Conservation (phyloP, 371 early-diverging fungal genomes). For the Mucor saturninus region DNA sequence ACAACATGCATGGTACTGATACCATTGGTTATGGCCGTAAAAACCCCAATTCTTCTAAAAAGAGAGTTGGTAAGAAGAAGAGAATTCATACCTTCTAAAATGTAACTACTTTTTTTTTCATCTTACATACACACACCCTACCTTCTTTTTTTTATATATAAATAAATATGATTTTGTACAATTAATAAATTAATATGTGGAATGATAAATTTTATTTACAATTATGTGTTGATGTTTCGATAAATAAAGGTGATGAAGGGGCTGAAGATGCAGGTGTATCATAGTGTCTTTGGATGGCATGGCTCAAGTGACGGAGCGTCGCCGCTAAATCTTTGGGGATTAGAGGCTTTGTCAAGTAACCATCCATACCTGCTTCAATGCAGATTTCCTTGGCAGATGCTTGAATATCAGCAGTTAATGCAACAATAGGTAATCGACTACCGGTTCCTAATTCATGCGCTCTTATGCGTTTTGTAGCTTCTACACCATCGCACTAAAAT, state of each 20-base stretch:
- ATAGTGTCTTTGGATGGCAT: conserved; percentile 26
- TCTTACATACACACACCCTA: background rate
- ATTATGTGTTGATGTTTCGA: background rate
- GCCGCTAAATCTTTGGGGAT: conserved; percentile 46
- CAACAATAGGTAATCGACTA: conserved; percentile 59
- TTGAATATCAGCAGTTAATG: conserved; percentile 64
- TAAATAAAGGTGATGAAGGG: conserved; percentile 25
- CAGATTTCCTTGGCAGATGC: conserved; percentile 54
- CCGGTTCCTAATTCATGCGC: conserved; percentile 18
- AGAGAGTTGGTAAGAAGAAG: conserved; percentile 62
- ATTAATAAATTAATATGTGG: background rate
- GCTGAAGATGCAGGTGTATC: conserved; percentile 25
- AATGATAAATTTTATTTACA: conserved; percentile 3
- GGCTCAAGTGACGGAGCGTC: conserved; percentile 34
- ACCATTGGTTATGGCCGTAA: conserved; percentile 84
- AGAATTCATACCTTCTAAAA: conserved; percentile 24
- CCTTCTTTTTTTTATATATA: conserved; percentile 2
- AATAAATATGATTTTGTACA: conserved; percentile 9
- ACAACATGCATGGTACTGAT: conserved; percentile 72
- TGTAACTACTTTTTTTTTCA: background rate
- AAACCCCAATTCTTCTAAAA: conserved; percentile 82
- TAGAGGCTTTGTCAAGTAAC: conserved; percentile 66
- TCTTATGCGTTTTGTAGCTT: conserved; percentile 59
- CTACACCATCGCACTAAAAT: conserved; percentile 58
- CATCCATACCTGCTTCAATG: conserved; percentile 63